These are phyloP conservation scores for Lumnitzera littorea DNA, from an alignment of 345 rosid genomes.

Conservation along the genomic window DNA sequence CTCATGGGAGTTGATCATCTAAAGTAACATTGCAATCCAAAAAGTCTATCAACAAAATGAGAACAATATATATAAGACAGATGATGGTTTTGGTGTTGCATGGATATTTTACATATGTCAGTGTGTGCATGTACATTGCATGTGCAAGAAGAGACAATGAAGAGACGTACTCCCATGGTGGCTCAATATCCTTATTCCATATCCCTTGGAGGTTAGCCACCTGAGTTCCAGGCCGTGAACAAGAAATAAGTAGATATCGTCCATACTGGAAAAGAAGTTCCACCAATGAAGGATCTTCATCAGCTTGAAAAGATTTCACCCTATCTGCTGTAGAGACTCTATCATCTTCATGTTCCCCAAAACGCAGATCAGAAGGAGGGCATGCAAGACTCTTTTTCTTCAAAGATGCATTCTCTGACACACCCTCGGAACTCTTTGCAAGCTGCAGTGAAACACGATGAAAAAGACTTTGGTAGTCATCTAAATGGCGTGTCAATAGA, in stretches of 20 bases:
- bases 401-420: conserved; percentile 8
- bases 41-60: too few relatives aligned
- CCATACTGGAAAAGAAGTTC: conserved; percentile 86
- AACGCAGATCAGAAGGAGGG: conserved; percentile 2
- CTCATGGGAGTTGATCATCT: too few relatives aligned
- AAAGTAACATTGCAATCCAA: too few relatives aligned
- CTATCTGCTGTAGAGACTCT: conserved; percentile 63
- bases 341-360: conserved; percentile 14
- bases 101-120: not conserved
- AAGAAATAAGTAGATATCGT: conserved; percentile 83
- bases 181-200: conserved; percentile 77
- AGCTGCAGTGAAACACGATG: conserved; percentile 70
- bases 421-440: conserved; percentile 36
- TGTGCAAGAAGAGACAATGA: not conserved
- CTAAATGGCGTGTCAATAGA: conserved; percentile 52
- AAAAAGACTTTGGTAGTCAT: conserved; percentile 75
- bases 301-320: conserved; percentile 59
- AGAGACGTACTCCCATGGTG: conserved; percentile 83
- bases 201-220: conserved; percentile 89
- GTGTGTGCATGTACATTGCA: not conserved
- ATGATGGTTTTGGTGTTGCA: too few relatives aligned
- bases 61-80: too few relatives aligned
- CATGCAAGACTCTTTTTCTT: conserved; percentile 12
- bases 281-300: conserved; percentile 84
- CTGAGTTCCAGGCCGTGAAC: conserved; percentile 87